These are phyloP conservation scores for Arthrocladium fulminans DNA, from an alignment of 2,329 filamentous ascomycete species.

Conservation along the genomic window DNA sequence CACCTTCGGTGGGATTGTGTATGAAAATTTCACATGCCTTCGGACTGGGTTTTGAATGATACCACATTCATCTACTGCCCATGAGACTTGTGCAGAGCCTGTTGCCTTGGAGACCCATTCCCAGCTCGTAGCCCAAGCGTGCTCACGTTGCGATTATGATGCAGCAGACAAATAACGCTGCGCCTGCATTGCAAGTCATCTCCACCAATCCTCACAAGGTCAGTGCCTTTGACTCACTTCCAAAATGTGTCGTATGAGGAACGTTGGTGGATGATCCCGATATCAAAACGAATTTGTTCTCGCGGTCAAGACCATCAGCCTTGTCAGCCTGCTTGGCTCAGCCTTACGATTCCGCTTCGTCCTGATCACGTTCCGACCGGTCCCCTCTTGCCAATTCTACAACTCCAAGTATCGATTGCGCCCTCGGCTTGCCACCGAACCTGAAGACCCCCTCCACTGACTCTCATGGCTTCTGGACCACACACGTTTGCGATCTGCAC, in stretches of 20 bases:
- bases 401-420: neutral
- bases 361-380: no score
- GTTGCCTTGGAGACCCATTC: neutral
- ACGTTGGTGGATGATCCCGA: no score
- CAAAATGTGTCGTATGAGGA: no score
- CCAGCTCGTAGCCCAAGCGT: no score
- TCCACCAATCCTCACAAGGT: no score
- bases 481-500: conserved; percentile 20
- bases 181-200: neutral
- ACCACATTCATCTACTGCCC: neutral
- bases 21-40: neutral
- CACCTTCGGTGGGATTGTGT: neutral
- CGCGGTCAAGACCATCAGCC: no score
- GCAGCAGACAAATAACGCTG: neutral
- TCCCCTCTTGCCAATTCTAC: neutral
- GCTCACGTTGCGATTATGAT: neutral
- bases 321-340: no score
- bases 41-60: neutral
- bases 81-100: neutral
- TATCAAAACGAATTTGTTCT: no score
- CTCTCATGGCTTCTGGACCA: conserved; percentile 20
- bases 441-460: neutral
- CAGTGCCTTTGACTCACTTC: no score
- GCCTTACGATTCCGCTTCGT: neutral
- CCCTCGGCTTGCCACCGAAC: neutral